Percentiles rank a stretch among this genome's conserved stretches.
Evolutionary conservation across 2,329 filamentous ascomycete genomes (phyloP).

Genomic region (Ascochyta clinopodiicola): DNA sequence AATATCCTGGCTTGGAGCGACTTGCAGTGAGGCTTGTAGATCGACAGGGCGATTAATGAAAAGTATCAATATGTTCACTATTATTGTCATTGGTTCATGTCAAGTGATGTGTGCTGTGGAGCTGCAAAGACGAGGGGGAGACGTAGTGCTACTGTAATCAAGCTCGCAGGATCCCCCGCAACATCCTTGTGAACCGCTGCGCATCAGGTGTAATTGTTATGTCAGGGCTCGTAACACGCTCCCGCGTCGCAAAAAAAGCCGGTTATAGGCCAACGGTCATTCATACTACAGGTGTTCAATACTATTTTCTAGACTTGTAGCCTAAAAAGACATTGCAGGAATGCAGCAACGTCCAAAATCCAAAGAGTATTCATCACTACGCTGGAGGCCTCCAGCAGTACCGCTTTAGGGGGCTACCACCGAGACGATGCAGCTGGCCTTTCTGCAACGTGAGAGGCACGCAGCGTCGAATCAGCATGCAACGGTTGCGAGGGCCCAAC

Average conservation of each 20-base stretch:
- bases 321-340: no score
- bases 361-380: no score
- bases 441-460: background rate
- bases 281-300: no score
- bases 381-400: no score
- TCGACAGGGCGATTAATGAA: slow-evolving; percentile 1
- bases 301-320: no score
- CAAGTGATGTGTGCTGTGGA: background rate
- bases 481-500: background rate
- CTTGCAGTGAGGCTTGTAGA: slow-evolving; percentile 21
- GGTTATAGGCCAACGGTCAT: no score
- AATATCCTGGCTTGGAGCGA: slow-evolving; percentile 14
- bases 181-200: background rate
- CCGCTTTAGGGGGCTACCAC: no score
- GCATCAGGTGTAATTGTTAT: background rate
- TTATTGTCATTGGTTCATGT: no score
- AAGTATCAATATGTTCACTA: background rate
- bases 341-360: no score
- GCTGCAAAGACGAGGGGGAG: background rate
- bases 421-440: no score
- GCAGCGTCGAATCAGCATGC: slow-evolving; percentile 3
- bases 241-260: no score
- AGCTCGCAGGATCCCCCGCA: background rate
- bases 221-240: background rate
- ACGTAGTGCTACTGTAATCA: background rate